A percentile compares a stretch with the other conserved stretches of the same genome.
phyloP scores from a whole-genome alignment of 441 rosid species.

The Populus hybrid region DNA sequence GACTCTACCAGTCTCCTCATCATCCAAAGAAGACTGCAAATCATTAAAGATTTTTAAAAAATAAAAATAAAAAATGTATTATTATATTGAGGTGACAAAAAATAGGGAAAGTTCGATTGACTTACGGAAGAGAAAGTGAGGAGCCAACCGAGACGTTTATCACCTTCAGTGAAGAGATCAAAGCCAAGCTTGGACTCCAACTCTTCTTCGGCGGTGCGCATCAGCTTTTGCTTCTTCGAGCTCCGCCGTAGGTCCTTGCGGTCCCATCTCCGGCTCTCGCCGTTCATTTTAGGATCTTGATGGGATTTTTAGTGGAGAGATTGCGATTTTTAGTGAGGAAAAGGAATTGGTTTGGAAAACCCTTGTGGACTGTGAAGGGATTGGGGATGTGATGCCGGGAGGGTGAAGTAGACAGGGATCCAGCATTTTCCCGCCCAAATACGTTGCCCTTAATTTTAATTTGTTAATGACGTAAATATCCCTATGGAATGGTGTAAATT shows the following conservation, averaged over 20 bases:
- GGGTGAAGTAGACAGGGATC: neutral
- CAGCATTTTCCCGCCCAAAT: constrained; percentile 36
- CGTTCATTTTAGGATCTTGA: constrained; percentile 23
- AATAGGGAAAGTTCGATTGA: no score
- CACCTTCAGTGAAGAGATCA: constrained; percentile 88
- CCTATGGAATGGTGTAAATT: neutral
- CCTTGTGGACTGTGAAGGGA: neutral
- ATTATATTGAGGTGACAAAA: no score
- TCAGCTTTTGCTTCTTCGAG: constrained; percentile 63
- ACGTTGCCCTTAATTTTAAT: neutral
- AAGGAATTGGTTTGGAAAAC: neutral
- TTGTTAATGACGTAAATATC: neutral
- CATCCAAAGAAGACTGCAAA: constrained; percentile 86
- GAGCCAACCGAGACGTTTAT: constrained; percentile 92
- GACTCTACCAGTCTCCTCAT: constrained; percentile 58
- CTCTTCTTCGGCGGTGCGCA: constrained; percentile 78
- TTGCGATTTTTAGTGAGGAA: neutral
- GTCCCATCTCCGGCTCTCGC: constrained; percentile 51
- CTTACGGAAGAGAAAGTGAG: constrained; percentile 75
- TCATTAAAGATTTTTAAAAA: neutral
- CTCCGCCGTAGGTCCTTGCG: constrained; percentile 44
- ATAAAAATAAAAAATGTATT: no score
- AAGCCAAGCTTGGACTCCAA: constrained; percentile 89
- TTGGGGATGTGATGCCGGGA: neutral
- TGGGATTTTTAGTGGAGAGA: neutral